These are phyloP conservation scores for Beauveria australis DNA, from an alignment of 2,329 filamentous ascomycete species.

Conservation along the genomic window DNA sequence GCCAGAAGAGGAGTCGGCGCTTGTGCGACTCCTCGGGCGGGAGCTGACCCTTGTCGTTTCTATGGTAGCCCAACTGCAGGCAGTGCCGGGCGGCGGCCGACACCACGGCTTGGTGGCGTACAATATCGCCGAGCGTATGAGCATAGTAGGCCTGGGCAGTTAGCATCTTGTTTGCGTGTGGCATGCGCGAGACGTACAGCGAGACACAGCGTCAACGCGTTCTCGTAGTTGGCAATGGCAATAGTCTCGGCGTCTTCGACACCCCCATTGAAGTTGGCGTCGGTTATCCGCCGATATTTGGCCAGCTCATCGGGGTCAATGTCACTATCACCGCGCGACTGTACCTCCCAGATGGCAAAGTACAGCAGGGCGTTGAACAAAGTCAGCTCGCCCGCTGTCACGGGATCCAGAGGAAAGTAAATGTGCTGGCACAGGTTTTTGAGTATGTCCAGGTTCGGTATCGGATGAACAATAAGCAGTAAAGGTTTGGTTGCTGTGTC, in stretches of 20 bases:
- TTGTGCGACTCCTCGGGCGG: conserved; percentile 8
- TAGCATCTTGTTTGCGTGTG: neutral
- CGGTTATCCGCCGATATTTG: conserved; percentile 8
- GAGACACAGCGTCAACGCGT: conserved; percentile 13
- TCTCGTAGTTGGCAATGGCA: conserved; percentile 13
- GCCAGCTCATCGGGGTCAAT: conserved; percentile 10
- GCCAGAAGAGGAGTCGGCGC: conserved; percentile 15
- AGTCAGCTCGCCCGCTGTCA: conserved; percentile 13
- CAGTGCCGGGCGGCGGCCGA: conserved; percentile 15
- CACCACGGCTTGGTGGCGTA: conserved; percentile 14
- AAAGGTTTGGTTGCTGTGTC: neutral
- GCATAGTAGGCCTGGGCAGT: conserved; percentile 13
- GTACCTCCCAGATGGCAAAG: conserved; percentile 13
- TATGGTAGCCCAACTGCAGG: conserved; percentile 15
- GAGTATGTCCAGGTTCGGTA: conserved; percentile 12
- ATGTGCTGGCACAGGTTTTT: conserved; percentile 14
- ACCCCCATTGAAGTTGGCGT: conserved; percentile 13
- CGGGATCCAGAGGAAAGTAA: conserved; percentile 16
- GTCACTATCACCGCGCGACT: conserved; percentile 9
- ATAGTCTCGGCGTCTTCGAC: conserved; percentile 13
- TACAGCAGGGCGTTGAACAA: conserved; percentile 14
- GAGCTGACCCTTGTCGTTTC: conserved; percentile 11
- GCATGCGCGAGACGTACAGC: conserved; percentile 5
- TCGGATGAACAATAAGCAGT: conserved; percentile 14
- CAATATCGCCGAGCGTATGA: conserved; percentile 13